Conservation (phyloP, 768 basidiomycete species). For the Suillus lakei region DNA sequence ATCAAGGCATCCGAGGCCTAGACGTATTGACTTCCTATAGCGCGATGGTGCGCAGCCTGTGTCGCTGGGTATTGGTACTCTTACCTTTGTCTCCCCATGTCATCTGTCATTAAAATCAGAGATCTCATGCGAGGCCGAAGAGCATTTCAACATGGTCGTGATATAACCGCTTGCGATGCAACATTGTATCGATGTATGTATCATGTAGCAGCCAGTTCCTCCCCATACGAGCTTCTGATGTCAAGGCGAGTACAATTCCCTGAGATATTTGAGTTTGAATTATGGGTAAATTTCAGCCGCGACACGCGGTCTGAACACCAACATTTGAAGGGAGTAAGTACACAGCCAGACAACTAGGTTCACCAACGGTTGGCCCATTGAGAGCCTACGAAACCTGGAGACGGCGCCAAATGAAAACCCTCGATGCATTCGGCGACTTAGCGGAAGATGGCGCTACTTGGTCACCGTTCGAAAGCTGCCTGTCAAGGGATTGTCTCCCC, state of each 20-base stretch:
- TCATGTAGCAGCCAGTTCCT: neutral
- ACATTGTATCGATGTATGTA: neutral
- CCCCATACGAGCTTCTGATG: neutral
- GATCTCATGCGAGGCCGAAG: neutral
- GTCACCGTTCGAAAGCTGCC: conserved; percentile 83
- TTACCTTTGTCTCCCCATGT: neutral
- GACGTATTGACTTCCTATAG: neutral
- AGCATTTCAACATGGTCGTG: neutral
- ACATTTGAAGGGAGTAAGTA: too few species aligned
- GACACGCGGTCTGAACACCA: neutral
- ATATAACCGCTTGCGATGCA: neutral
- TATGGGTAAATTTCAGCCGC: too few species aligned
- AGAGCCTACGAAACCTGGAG: conserved; percentile 98
- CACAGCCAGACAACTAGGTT: too few species aligned
- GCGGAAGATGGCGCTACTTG: conserved; percentile 60
- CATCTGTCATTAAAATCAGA: neutral
- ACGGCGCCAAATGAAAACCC: conserved; percentile 80
- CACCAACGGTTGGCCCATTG: too few species aligned
- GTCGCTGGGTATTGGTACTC: neutral
- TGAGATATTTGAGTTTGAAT: neutral
- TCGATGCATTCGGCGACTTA: conserved; percentile 57
- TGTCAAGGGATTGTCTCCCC: conserved; percentile 95
- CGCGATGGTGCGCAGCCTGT: neutral
- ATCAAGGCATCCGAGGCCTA: conserved; percentile 37
- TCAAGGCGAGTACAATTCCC: neutral